Percentiles rank a stretch among this genome's conserved stretches.
phyloP scores from a whole-genome alignment of 1,139 yeast genomes.

The Protomyces pachydermus region DNA sequence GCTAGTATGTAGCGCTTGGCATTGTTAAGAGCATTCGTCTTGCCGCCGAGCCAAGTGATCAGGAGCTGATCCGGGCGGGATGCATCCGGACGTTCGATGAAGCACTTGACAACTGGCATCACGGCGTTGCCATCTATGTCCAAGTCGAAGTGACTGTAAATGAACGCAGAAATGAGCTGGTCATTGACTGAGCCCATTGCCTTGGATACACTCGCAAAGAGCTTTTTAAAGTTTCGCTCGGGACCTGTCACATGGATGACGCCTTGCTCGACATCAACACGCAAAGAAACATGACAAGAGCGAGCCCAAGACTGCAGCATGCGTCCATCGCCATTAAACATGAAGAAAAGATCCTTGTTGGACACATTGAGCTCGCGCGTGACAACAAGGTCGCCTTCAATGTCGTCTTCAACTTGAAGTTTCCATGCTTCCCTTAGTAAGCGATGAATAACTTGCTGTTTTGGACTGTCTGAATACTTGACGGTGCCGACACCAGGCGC shows the following conservation, averaged over 20 bases:
- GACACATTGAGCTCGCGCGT: background rate
- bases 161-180: background rate
- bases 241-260: background rate
- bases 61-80: background rate
- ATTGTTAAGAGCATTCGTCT: background rate
- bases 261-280: background rate
- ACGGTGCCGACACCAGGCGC: background rate
- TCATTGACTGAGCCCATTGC: background rate
- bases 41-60: background rate
- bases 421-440: background rate
- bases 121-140: background rate
- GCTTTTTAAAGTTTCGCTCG: background rate
- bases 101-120: background rate
- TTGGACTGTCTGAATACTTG: background rate
- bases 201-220: background rate
- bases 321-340: background rate
- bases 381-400: background rate
- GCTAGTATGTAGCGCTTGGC: background rate
- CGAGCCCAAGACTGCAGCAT: background rate
- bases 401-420: background rate
- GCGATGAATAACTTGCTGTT: background rate
- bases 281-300: background rate
- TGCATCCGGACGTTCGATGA: background rate
- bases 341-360: background rate
- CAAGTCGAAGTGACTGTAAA: background rate